Conservation (phyloP, 495 filamentous ascomycete genomes). For the Penicillium simplicissimum region DNA sequence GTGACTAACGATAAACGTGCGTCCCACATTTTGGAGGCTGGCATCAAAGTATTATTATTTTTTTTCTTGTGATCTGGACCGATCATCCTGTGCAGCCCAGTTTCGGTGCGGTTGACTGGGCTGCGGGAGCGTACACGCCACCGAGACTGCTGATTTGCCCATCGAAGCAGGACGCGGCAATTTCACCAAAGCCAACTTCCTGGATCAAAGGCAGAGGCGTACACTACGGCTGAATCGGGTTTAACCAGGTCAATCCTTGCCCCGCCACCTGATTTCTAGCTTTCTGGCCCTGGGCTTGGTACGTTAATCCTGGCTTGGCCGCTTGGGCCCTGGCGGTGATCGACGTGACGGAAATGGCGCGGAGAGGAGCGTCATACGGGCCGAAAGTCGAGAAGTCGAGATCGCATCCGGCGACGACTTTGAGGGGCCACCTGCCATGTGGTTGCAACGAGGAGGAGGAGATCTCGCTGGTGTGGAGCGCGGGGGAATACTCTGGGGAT, state of each 20-base stretch:
- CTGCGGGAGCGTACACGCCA: background rate
- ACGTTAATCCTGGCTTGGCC: background rate
- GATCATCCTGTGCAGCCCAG: background rate
- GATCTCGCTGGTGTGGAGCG: background rate
- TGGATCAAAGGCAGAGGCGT: background rate
- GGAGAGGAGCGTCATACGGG: background rate
- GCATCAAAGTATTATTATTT: background rate
- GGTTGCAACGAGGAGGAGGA: background rate
- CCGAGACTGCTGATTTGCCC: background rate
- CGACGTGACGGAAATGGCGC: background rate
- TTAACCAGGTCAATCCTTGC: background rate
- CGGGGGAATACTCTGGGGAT: conserved; percentile 3
- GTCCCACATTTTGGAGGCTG: background rate
- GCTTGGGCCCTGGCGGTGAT: background rate
- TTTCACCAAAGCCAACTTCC: background rate
- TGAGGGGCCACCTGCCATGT: background rate
- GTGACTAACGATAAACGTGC: background rate
- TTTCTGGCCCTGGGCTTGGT: background rate
- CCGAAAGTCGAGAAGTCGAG: background rate
- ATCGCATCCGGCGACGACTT: conserved; percentile 8
- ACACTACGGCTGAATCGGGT: background rate
- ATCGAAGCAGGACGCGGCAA: background rate
- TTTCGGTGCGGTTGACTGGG: background rate
- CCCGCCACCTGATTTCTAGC: background rate
- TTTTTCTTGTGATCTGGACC: background rate